Percentiles rank a stretch among this genome's conserved stretches.
Evolutionary conservation across 192 early-diverging fungal species (phyloP).

Genomic region (Coemansia sp.): DNA sequence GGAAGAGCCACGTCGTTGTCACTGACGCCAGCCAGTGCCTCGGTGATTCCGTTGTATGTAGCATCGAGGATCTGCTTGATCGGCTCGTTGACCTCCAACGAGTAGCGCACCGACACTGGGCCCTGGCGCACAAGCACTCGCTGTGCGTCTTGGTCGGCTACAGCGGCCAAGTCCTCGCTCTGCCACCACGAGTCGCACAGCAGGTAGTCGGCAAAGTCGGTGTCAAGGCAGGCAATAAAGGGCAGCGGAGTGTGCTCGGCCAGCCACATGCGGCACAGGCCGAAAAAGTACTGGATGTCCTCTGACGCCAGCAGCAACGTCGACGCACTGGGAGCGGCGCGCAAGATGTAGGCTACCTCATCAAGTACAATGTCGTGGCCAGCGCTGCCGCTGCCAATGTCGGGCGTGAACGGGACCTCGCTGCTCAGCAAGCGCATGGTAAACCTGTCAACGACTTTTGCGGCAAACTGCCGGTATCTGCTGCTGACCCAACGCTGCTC

Average conservation of each 20-base stretch:
- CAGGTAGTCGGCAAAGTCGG: constrained; percentile 89
- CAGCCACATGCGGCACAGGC: constrained; percentile 20
- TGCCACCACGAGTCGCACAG: constrained; percentile 90
- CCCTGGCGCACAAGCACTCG: constrained; percentile 87
- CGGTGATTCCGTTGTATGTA: background rate
- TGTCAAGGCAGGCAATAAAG: constrained; percentile 86
- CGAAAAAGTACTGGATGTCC: constrained; percentile 28
- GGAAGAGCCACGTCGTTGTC: constrained; percentile 67
- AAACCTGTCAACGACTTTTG: constrained; percentile 65
- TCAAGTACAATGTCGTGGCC: constrained; percentile 46
- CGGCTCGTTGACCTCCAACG: constrained; percentile 71
- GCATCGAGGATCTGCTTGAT: constrained; percentile 81
- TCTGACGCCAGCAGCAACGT: constrained; percentile 24
- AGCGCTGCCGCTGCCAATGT: background rate
- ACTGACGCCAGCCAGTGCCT: constrained; percentile 49
- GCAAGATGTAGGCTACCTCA: constrained; percentile 71
- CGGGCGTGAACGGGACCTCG: constrained; percentile 54
- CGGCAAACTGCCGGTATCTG: constrained; percentile 73
- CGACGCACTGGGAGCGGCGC: constrained; percentile 33
- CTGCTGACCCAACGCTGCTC: constrained; percentile 79
- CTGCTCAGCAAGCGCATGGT: constrained; percentile 73
- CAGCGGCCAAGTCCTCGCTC: constrained; percentile 77
- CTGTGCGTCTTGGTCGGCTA: constrained; percentile 69
- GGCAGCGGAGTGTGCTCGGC: constrained; percentile 63
- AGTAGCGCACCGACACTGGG: constrained; percentile 74